A percentile compares a stretch with the other conserved stretches of the same genome.
Conservation (phyloP, 139 green algal species). For the Chlamydomonas eustigma region DNA sequence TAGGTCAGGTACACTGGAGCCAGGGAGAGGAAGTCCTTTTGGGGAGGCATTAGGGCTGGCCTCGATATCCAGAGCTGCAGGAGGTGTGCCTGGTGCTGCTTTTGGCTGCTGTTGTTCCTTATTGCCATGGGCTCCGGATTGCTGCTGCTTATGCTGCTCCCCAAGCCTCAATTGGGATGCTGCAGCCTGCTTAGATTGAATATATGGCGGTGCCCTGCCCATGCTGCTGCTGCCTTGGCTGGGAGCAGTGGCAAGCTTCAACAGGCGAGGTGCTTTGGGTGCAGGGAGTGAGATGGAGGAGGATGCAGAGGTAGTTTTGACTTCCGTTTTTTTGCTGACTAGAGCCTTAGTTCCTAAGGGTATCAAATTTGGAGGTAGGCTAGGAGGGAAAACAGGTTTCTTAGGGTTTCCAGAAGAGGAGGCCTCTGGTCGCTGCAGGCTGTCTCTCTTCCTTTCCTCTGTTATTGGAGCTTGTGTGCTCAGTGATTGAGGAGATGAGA, state of each 20-base stretch:
- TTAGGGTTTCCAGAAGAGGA: too few relatives aligned
- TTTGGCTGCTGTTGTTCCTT: not conserved
- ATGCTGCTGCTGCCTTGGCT: not conserved
- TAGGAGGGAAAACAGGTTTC: too few relatives aligned
- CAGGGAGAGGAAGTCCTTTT: not conserved
- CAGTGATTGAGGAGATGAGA: too few relatives aligned
- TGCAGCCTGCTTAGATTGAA: not conserved
- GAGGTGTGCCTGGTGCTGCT: not conserved
- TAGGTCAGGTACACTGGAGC: not conserved
- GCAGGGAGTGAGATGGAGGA: too few relatives aligned
- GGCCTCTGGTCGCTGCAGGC: too few relatives aligned
- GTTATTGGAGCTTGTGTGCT: too few relatives aligned
- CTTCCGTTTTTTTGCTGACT: too few relatives aligned
- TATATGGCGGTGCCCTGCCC: not conserved
- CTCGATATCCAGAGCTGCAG: not conserved
- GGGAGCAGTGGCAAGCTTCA: not conserved
- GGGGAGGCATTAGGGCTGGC: not conserved
- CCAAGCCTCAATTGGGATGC: not conserved
- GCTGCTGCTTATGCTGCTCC: too few relatives aligned
- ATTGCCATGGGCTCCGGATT: not conserved
- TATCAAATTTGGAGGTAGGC: too few relatives aligned
- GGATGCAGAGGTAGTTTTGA: too few relatives aligned
- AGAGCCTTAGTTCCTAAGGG: too few relatives aligned
- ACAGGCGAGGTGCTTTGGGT: not conserved
- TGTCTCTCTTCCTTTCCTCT: too few relatives aligned